These are phyloP conservation scores for Obelidium mucronatum DNA, from an alignment of 192 early-diverging fungal genomes.

Conservation along the genomic window DNA sequence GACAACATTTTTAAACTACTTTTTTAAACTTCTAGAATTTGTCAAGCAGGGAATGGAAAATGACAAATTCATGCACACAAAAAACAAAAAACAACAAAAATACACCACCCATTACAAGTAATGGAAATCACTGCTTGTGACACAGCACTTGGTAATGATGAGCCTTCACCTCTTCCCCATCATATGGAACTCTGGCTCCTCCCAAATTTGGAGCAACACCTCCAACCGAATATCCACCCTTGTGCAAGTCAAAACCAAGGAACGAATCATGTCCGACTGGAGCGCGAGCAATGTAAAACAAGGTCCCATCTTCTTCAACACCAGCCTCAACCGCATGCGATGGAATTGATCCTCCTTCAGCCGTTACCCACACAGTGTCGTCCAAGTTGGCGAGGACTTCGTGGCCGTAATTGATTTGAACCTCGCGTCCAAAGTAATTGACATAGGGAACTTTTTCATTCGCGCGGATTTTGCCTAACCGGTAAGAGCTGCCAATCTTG, in stretches of 20 bases:
- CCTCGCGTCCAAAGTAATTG: slow-evolving; percentile 23
- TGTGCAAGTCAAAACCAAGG: slow-evolving; percentile 1
- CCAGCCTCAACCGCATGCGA: slow-evolving; percentile 16
- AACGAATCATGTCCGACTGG: neutral
- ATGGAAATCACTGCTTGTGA: too few relatives aligned
- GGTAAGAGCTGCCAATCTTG: slow-evolving; percentile 25
- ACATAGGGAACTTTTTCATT: slow-evolving; percentile 4
- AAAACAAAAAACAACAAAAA: too few relatives aligned
- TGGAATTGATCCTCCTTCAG: slow-evolving; percentile 13
- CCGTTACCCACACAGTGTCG: neutral
- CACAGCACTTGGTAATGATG: slow-evolving; percentile 23
- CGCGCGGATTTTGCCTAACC: slow-evolving; percentile 21
- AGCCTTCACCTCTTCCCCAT: slow-evolving; percentile 6
- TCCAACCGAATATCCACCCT: slow-evolving; percentile 8
- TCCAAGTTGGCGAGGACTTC: neutral
- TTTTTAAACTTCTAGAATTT: too few relatives aligned
- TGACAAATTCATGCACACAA: too few relatives aligned
- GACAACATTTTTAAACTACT: too few relatives aligned
- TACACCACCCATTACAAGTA: too few relatives aligned
- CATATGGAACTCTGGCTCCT: neutral
- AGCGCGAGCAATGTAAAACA: slow-evolving; percentile 24
- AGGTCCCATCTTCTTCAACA: slow-evolving; percentile 18
- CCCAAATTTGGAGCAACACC: slow-evolving; percentile 4
- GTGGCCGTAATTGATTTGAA: slow-evolving; percentile 28
- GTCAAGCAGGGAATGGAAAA: too few relatives aligned